Percentiles rank a stretch among this genome's conserved stretches.
These are phyloP conservation scores for Globisporangium lucens DNA, from an alignment of 352 stramenopile genomes.

Conservation along the genomic window DNA sequence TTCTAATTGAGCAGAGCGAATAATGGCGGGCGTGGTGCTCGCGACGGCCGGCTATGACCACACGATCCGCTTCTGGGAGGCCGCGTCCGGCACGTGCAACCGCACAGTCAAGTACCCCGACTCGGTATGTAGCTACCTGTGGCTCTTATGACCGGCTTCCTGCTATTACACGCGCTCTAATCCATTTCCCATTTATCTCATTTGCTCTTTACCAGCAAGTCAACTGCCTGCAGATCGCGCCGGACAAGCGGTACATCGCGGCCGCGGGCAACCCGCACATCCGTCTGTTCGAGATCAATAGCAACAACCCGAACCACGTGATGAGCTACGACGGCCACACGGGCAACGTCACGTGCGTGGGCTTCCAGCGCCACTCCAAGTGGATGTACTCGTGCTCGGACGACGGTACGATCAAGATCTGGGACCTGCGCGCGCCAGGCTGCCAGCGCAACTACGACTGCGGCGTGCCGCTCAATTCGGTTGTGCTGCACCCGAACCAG, in stretches of 20 bases:
- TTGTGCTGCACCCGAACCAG: conserved; percentile 95
- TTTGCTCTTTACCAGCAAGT: conserved; percentile 76
- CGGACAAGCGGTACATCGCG: conserved; percentile 97
- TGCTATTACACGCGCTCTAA: not conserved
- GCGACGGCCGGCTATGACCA: conserved; percentile 97
- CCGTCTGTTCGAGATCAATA: conserved; percentile 97
- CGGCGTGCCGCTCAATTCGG: conserved; percentile 92
- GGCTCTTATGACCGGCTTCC: not conserved
- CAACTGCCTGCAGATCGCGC: conserved; percentile 96
- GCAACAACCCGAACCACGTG: conserved; percentile 94
- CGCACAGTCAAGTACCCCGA: conserved; percentile 95
- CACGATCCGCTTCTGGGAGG: conserved; percentile 98
- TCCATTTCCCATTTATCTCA: not conserved
- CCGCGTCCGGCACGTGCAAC: conserved; percentile 93
- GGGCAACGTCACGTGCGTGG: conserved; percentile 95
- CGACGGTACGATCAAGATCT: conserved; percentile 95
- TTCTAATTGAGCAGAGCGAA: conserved; percentile 5
- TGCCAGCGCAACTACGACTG: conserved; percentile 89
- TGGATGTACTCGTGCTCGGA: conserved; percentile 98
- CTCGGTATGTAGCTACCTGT: conserved; percentile 51
- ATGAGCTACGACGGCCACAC: conserved; percentile 96
- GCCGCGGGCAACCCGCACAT: conserved; percentile 97
- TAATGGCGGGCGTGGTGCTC: conserved; percentile 93
- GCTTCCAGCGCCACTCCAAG: conserved; percentile 96
- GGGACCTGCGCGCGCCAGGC: conserved; percentile 86